Percentiles rank a stretch among this genome's conserved stretches.
phyloP scores from a whole-genome alignment of 108 stramenopile species.

The Cyclotella cryptica region DNA sequence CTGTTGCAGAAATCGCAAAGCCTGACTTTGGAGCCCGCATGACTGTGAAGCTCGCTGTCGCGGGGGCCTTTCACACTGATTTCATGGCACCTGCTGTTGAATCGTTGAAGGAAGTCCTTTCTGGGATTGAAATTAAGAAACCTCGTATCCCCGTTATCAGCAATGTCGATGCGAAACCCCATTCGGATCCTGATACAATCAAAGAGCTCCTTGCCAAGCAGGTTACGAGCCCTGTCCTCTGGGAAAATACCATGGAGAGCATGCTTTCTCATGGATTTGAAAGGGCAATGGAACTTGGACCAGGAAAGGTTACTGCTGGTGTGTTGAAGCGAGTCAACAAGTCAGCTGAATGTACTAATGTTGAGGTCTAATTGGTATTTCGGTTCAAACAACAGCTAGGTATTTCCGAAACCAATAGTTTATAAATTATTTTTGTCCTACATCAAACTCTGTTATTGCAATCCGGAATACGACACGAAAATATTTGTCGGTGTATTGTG shows the following conservation, averaged over 20 bases:
- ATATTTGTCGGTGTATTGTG: too few species aligned
- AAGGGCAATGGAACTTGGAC: constrained; percentile 87
- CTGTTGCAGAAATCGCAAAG: constrained; percentile 92
- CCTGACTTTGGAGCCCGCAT: constrained; percentile 97
- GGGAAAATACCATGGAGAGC: constrained; percentile 92
- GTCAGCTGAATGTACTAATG: constrained; percentile 85
- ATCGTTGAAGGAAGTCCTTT: constrained; percentile 85
- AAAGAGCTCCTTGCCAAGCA: constrained; percentile 95
- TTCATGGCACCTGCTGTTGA: constrained; percentile 97
- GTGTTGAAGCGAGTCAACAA: constrained; percentile 96
- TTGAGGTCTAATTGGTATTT: constrained; percentile 80
- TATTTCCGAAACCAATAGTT: too few species aligned
- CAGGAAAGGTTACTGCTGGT: constrained; percentile 95
- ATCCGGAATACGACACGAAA: too few species aligned
- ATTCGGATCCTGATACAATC: constrained; percentile 94
- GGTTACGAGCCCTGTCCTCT: constrained; percentile 96
- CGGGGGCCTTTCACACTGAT: constrained; percentile 98
- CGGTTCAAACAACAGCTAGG: not conserved
- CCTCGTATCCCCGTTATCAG: constrained; percentile 97
- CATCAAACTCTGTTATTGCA: too few species aligned
- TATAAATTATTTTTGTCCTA: too few species aligned
- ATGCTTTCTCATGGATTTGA: constrained; percentile 89
- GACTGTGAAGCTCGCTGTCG: constrained; percentile 97
- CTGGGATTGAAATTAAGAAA: constrained; percentile 89
- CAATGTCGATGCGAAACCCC: constrained; percentile 98